Evolutionary conservation across 2,329 filamentous ascomycete species (phyloP), one percentile per base, ranked within the genome.

Genomic region (Phialophora verrucosa): DNA sequence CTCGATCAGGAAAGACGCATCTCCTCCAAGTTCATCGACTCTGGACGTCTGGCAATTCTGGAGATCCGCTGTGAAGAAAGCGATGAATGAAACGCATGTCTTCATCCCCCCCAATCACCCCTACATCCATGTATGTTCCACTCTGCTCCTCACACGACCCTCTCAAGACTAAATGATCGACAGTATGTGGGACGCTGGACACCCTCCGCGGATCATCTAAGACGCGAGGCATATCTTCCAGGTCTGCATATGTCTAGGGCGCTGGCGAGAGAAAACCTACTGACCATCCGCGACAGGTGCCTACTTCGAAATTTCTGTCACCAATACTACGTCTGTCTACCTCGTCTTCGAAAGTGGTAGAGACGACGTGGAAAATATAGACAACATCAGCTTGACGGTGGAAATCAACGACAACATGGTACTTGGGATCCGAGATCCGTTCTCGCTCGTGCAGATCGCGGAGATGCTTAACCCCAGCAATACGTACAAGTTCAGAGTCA

Each of bases 401-500:
- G 35, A 63, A 55, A 53, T 68, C 31, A 63, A 65, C 35, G 49
- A 47, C 53, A 27, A 61, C 7, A 12, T 49, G 2, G 44, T 54
- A 10, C 47, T 50, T n/a, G 50, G 49, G 42, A 32, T 64, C n/a
- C 55, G 64, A 55, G 11, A 23, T 12, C 65, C 58, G 6, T 59
- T 6, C 3, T 61, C 56, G 11, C 51, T 74, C 5, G 64, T 74
- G n/a, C 50, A 62, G 4, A 61, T 76, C 42, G 66, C 69, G 31
- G 60, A 59, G 4, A 64, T 69, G 47, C 68, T 76, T 3, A 61
- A 73, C 29, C 68, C 59, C 27, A 56, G 62, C 7, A 61, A 59
- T 27, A 64, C 62, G 58, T 73, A 76, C 60, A 65, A 65, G 27
- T 50, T 76, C 44, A 73, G 68, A 17, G 64, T 75, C 25, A 69